Conservation (phyloP, 176 grass and related monocot species). For the Ampelocalamus luodianensis region DNA sequence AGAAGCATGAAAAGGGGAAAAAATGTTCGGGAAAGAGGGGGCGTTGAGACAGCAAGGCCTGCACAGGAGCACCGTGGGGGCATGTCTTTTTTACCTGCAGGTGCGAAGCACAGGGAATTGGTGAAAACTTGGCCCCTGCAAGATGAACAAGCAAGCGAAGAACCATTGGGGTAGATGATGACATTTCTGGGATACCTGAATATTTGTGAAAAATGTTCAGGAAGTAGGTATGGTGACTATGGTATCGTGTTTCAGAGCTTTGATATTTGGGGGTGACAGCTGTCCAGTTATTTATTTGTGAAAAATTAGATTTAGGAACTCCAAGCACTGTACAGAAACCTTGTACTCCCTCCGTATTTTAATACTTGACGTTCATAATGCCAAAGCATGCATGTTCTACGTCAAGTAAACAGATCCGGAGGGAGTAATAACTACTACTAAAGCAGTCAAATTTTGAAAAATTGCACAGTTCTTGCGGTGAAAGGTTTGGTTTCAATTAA, state of each 20-base stretch:
- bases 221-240: no score
- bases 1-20: conserved; percentile 39
- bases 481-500: background rate
- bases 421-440: background rate
- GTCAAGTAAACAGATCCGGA: no score
- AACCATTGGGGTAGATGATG: conserved; percentile 42
- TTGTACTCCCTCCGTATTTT: no score
- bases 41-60: conserved; percentile 39
- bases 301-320: background rate
- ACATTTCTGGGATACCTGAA: conserved; percentile 23
- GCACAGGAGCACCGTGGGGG: conserved; percentile 31
- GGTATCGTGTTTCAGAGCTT: conserved; percentile 30
- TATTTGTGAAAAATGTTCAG: no score
- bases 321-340: background rate
- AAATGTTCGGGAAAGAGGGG: conserved; percentile 37
- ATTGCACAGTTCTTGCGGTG: background rate
- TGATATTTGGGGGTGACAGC: conserved; percentile 23
- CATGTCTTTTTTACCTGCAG: conserved; percentile 54
- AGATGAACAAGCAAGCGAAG: conserved; percentile 45
- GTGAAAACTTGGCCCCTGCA: conserved; percentile 50
- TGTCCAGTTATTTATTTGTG: conserved; percentile 29
- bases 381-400: no score
- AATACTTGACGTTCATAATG: no score
- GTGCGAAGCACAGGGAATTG: conserved; percentile 48
- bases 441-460: background rate